Evolutionary conservation across 2,329 filamentous ascomycete species (phyloP).

Genomic region (Colletotrichum tamarilloi): DNA sequence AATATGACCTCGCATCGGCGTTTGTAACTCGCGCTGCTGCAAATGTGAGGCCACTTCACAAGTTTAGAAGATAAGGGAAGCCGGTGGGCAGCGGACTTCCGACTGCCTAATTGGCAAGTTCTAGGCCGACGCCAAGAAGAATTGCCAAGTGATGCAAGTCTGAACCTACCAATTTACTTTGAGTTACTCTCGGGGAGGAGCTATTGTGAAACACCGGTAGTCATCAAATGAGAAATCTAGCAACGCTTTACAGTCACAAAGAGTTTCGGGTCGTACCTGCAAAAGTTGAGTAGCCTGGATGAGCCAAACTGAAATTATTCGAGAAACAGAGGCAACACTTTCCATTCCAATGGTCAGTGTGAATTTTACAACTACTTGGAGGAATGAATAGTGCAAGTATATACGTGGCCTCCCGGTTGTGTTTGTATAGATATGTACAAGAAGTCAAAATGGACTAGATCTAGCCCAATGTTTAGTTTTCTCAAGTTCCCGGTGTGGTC

Average conservation of each 20-base stretch:
- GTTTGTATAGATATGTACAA: constrained; percentile 15
- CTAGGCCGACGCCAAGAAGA: neutral
- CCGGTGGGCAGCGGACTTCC: neutral
- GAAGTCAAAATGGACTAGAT: neutral
- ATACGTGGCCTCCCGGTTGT: neutral
- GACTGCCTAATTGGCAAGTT: neutral
- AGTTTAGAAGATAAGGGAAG: neutral
- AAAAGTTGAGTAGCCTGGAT: too few species aligned
- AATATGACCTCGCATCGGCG: neutral
- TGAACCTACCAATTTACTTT: neutral
- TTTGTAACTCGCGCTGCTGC: neutral
- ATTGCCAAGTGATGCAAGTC: neutral
- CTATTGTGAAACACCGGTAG: neutral
- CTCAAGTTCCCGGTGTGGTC: neutral
- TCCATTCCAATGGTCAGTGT: too few species aligned
- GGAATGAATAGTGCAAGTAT: neutral
- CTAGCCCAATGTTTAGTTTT: neutral
- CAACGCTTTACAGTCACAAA: neutral
- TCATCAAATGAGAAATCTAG: neutral
- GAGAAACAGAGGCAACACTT: too few species aligned
- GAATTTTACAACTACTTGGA: too few species aligned
- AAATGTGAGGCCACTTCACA: neutral
- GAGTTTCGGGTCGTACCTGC: neutral
- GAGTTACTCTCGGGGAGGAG: neutral
- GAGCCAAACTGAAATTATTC: too few species aligned